Evolutionary conservation across 1,284 basidiomycete genomes (phyloP).

Genomic region (Apiotrichum domesticum): DNA sequence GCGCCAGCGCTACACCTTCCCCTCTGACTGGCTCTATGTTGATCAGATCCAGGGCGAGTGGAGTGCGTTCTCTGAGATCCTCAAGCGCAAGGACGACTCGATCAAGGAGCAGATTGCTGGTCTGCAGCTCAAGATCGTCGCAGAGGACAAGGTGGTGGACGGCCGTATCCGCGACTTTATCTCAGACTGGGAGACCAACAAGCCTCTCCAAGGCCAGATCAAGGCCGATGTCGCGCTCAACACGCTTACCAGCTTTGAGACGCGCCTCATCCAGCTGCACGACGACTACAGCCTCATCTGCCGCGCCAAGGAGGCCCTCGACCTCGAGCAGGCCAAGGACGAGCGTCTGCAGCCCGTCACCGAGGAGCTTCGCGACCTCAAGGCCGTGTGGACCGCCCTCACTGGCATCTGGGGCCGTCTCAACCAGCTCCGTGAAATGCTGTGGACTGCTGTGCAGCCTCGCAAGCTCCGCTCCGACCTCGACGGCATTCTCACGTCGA

Average conservation of each 20-base stretch:
- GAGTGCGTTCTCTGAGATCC: conserved; percentile 96
- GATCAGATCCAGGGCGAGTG: conserved; percentile 96
- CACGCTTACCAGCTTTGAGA: conserved; percentile 88
- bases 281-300: conserved; percentile 92
- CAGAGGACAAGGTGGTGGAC: conserved; percentile 95
- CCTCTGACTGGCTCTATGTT: conserved; percentile 95
- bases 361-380: conserved; percentile 91
- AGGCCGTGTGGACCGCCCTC: conserved; percentile 97
- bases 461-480: conserved; percentile 92
- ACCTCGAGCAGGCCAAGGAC: conserved; percentile 83
- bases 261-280: conserved; percentile 76
- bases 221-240: conserved; percentile 93
- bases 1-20: conserved; percentile 92
- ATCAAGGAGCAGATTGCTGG: conserved; percentile 95
- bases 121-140: conserved; percentile 96
- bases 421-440: conserved; percentile 75
- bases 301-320: conserved; percentile 91
- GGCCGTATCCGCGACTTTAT: conserved; percentile 86
- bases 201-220: conserved; percentile 89
- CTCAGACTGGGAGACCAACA: conserved; percentile 74
- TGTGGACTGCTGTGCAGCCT: conserved; percentile 85
- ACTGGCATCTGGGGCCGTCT: conserved; percentile 96
- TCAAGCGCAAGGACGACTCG: conserved; percentile 94
- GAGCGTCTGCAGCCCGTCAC: conserved; percentile 87
- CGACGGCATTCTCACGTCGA: conserved; percentile 78